Evolutionary conservation across 164 flowering plant species (phyloP), one percentile per base, ranked within the genome.

Genomic region (Tinospora cordifolia): DNA sequence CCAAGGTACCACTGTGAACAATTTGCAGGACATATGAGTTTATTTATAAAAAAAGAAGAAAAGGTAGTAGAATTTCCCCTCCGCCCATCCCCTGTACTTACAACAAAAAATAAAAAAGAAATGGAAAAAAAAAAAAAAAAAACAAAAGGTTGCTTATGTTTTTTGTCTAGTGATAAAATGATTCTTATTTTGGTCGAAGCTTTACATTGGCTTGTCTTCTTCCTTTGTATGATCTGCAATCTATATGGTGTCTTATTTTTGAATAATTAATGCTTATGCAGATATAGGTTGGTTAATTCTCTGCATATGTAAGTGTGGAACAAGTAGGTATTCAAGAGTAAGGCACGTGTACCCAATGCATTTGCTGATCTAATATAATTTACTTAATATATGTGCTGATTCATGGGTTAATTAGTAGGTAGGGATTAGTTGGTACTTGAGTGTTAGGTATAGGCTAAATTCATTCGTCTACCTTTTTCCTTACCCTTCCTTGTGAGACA

Each of bases 1-100:
- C 85, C 8, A 91, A 89, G 85, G 67, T 68, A 46, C 98, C 95
- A 54, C 72, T 90, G 74, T 88, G 78, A 82, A 62, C 69, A 27
- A 65, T 39, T 71, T 34, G 62, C 44, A 24, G 22, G 8, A 39
- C 60, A 25, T 57, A 36, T 57, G n/a, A 65, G n/a, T 60, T 65
- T 69, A 10, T 66, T 44, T 68, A 39, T 30, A 4, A 4, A 4
- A 4, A 30, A 30, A 30, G 36, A 30, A 1, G 2, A 30, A 30
- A 30, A 30, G 36, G 36, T 30, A 4, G 36, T 1, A 30, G 36
- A 30, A 30, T 4, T 30, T 4, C 36, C 36, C 36, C 36, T 1
- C 36, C 36, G n/a, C n/a, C n/a, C n/a, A n/a, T n/a, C 36, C 4
- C 36, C 36, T 30, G 36, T 30, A 30, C n/a, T n/a, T 30, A 30